These are phyloP conservation scores for Cercospora sp. DNA, from an alignment of 2,329 filamentous ascomycete genomes.

Conservation along the genomic window DNA sequence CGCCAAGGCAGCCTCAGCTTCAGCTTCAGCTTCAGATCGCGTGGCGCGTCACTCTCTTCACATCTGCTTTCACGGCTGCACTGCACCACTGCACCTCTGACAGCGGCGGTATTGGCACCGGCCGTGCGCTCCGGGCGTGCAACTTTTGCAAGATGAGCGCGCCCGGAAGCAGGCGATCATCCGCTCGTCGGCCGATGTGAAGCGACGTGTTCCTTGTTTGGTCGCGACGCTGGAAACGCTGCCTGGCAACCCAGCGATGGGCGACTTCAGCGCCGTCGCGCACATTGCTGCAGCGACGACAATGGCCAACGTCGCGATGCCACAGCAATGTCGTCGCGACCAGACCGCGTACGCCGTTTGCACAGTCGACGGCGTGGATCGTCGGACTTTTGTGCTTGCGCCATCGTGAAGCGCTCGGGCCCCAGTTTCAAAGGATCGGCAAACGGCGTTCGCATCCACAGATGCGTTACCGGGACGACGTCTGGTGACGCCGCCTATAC, in stretches of 20 bases:
- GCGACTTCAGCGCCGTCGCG: not conserved
- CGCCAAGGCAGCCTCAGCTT: not conserved
- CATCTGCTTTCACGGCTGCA: not conserved
- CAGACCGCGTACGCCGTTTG: not conserved
- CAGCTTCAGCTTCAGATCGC: not conserved
- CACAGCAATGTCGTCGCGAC: slow-evolving; percentile 3
- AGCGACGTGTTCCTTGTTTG: not conserved
- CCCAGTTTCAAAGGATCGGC: not conserved
- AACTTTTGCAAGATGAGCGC: slow-evolving; percentile 1
- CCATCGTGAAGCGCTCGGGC: not conserved
- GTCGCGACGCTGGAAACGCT: not conserved
- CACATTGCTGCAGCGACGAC: slow-evolving; percentile 2
- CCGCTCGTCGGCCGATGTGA: not conserved
- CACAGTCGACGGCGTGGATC: not conserved
- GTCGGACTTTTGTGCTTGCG: not conserved
- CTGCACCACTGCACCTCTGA: not conserved
- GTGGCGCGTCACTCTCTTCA: not conserved
- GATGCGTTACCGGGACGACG: slow-evolving; percentile 3
- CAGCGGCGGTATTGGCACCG: not conserved
- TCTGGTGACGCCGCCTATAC: not conserved
- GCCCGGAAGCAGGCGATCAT: slow-evolving; percentile 5
- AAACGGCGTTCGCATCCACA: not conserved
- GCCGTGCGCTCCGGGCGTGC: not conserved
- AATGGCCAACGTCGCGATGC: not conserved
- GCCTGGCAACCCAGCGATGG: not conserved